Evolutionary conservation across 148 eudicot species (phyloP).

Genomic region (Fagopyrum tataricum): DNA sequence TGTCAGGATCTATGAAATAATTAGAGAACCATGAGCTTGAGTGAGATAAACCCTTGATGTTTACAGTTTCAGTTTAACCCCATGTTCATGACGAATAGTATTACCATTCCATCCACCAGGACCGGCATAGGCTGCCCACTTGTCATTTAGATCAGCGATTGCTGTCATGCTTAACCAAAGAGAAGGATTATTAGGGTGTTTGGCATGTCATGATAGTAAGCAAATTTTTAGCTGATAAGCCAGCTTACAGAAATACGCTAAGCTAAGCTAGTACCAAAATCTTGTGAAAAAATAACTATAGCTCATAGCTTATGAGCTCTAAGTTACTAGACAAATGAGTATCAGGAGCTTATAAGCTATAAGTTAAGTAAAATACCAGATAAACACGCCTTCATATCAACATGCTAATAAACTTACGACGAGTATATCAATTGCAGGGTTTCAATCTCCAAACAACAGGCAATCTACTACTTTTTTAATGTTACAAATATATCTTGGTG

Average conservation of each 20-base stretch:
- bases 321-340: too few relatives aligned
- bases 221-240: neutral
- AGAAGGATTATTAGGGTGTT: neutral
- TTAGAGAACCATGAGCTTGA: neutral
- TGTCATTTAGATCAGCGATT: constrained; percentile 13
- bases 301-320: too few relatives aligned
- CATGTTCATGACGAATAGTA: neutral
- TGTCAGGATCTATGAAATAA: constrained; percentile 17
- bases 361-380: neutral
- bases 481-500: neutral
- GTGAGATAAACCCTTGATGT: neutral
- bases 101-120: constrained; percentile 21
- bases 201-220: neutral
- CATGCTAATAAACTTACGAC: neutral
- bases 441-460: neutral
- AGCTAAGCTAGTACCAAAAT: neutral
- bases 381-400: neutral
- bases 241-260: neutral
- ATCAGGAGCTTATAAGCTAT: neutral
- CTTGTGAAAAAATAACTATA: too few relatives aligned
- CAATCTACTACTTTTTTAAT: neutral
- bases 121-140: constrained; percentile 9
- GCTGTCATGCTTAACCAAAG: neutral
- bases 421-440: neutral
- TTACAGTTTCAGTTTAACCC: neutral